Conservation (phyloP, 1,284 basidiomycete species). For the Phellopilus nigrolimitatus region DNA sequence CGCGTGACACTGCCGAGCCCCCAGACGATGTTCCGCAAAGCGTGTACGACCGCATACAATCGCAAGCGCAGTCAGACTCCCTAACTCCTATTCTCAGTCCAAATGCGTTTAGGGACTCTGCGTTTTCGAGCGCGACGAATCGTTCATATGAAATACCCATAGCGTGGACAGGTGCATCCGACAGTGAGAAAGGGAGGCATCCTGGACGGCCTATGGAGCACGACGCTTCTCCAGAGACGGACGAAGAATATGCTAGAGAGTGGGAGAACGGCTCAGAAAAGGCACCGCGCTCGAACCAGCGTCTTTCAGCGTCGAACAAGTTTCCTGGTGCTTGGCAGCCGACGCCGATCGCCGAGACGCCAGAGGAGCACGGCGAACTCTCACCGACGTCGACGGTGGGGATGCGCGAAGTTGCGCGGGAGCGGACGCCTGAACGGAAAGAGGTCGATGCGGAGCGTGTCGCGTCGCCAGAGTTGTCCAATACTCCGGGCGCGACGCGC, state of each 20-base stretch:
- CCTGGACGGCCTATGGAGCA: slow-evolving; percentile 1
- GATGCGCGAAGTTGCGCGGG: not conserved
- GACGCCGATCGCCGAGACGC: slow-evolving; percentile 37
- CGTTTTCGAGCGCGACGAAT: slow-evolving; percentile 43
- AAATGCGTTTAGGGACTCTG: slow-evolving; percentile 41
- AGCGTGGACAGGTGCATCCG: slow-evolving; percentile 45
- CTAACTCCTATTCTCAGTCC: slow-evolving; percentile 40
- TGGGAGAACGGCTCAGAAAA: slow-evolving; percentile 30
- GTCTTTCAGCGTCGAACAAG: slow-evolving; percentile 29
- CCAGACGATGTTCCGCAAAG: slow-evolving; percentile 14
- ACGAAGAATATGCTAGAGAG: slow-evolving; percentile 27
- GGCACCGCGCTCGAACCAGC: slow-evolving; percentile 24
- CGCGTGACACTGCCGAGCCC: slow-evolving; percentile 5
- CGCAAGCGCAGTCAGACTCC: slow-evolving; percentile 25
- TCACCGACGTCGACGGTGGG: too few relatives aligned
- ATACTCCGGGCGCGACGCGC: slow-evolving; percentile 13
- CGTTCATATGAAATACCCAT: slow-evolving; percentile 44
- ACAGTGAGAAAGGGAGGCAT: slow-evolving; percentile 20
- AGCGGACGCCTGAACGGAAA: slow-evolving; percentile 11
- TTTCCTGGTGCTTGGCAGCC: slow-evolving; percentile 44
- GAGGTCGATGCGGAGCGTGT: slow-evolving; percentile 18
- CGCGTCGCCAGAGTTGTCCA: slow-evolving; percentile 10
- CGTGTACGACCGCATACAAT: slow-evolving; percentile 10
- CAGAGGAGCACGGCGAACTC: slow-evolving; percentile 30
- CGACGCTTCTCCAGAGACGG: slow-evolving; percentile 18